phyloP scores from a whole-genome alignment of 2,329 filamentous ascomycete genomes.

The Penicillium nordicum region DNA sequence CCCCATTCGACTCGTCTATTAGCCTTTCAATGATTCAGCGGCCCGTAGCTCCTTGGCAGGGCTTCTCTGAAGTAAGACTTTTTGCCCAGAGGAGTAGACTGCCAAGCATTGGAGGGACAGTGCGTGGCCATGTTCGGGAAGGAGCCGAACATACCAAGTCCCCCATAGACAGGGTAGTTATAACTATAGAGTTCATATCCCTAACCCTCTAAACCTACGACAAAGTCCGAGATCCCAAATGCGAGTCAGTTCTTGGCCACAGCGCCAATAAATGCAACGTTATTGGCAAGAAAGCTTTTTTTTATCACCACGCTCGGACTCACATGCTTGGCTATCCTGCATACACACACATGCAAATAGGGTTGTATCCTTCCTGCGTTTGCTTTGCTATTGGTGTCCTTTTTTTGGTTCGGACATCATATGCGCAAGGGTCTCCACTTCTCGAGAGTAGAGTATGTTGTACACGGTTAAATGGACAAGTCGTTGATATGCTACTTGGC shows the following conservation, averaged over 20 bases:
- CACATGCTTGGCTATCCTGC: not conserved
- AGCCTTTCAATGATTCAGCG: conserved; percentile 10
- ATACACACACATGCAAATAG: too few relatives aligned
- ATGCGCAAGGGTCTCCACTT: not conserved
- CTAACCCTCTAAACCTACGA: conserved; percentile 1
- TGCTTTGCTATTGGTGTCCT: not conserved
- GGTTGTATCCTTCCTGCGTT: not conserved
- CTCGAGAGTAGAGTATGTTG: not conserved
- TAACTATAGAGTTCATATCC: not conserved
- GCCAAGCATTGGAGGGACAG: not conserved
- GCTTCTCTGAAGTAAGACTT: conserved; percentile 11
- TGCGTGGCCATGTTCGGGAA: not conserved
- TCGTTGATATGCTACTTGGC: not conserved
- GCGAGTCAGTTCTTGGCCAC: conserved; percentile 7
- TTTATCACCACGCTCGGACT: not conserved
- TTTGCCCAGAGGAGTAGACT: not conserved
- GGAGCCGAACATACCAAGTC: not conserved
- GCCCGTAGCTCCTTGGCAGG: conserved; percentile 14
- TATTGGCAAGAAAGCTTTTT: conserved; percentile 17
- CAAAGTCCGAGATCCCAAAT: not conserved
- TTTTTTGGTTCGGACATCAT: not conserved
- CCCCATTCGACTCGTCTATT: not conserved
- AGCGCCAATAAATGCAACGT: conserved; percentile 11
- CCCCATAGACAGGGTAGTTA: not conserved
- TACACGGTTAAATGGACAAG: not conserved